Evolutionary conservation across 2,329 filamentous ascomycete species (phyloP).

Genomic region (Parasarocladium wereldwijsianum): DNA sequence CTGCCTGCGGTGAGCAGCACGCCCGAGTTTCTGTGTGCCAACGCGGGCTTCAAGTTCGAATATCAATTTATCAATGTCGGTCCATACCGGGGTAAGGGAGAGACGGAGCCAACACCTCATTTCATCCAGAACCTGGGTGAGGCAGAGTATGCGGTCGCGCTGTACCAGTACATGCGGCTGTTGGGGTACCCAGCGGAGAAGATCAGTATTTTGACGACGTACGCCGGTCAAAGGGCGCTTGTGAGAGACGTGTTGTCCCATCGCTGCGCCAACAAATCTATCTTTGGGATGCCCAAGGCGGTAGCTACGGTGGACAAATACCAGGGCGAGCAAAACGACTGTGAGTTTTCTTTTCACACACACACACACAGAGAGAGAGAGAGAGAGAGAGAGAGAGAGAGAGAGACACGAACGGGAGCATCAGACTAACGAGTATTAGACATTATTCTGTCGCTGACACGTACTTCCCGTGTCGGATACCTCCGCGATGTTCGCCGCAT

Average conservation of each 20-base stretch:
- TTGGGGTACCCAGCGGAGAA: slow-evolving; percentile 74
- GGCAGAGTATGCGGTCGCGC: slow-evolving; percentile 88
- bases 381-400: no score
- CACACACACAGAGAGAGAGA: no score
- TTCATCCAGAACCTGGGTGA: slow-evolving; percentile 96
- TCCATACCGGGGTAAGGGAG: slow-evolving; percentile 81
- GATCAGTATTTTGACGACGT: slow-evolving; percentile 85
- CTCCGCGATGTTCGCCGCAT: slow-evolving; percentile 84
- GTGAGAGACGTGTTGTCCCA: slow-evolving; percentile 76
- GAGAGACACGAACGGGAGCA: no score
- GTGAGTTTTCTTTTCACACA: slow-evolving; percentile 55
- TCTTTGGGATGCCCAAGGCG: slow-evolving; percentile 80
- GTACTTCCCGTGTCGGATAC: slow-evolving; percentile 81
- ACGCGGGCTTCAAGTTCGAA: slow-evolving; percentile 84
- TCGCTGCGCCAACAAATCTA: slow-evolving; percentile 64
- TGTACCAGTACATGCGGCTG: slow-evolving; percentile 95
- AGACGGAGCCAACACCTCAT: slow-evolving; percentile 80
- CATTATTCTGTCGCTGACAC: slow-evolving; percentile 82
- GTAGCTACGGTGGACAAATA: slow-evolving; percentile 98
- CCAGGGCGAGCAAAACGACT: slow-evolving; percentile 98
- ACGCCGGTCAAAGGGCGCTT: slow-evolving; percentile 80
- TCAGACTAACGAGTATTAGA: no score
- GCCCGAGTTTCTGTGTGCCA: slow-evolving; percentile 64
- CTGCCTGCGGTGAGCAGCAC: slow-evolving; percentile 57
- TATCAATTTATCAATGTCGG: slow-evolving; percentile 95